These are phyloP conservation scores for Phytophthora quininea DNA, from an alignment of 352 stramenopile genomes.

Conservation along the genomic window DNA sequence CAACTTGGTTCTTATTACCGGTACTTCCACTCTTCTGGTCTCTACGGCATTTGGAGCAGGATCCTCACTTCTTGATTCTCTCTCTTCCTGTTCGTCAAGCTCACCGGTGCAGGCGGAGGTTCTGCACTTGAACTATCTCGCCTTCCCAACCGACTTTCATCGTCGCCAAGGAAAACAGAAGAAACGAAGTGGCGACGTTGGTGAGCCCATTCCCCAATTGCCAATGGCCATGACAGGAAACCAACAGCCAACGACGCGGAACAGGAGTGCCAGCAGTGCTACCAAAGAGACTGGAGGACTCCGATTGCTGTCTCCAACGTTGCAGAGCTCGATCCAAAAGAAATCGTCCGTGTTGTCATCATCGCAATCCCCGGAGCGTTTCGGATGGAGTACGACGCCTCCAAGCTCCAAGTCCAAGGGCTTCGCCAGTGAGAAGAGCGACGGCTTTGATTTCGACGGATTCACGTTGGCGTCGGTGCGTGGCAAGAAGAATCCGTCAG, in stretches of 20 bases:
- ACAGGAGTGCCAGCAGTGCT: not conserved
- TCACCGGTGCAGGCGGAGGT: not conserved
- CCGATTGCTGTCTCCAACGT: conserved; percentile 42
- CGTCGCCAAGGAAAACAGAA: not conserved
- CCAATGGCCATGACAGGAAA: conserved; percentile 18
- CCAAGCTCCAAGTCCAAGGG: not conserved
- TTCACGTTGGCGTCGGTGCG: conserved; percentile 5
- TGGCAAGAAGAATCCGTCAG: not conserved
- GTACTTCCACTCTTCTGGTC: not conserved
- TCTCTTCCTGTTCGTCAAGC: not conserved
- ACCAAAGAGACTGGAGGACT: conserved; percentile 16
- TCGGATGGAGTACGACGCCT: conserved; percentile 29
- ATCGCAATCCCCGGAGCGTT: conserved; percentile 11
- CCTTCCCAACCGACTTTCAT: conserved; percentile 6
- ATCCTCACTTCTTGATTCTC: not conserved
- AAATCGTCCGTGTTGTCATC: conserved; percentile 12
- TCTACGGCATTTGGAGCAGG: not conserved
- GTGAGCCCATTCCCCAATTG: no score
- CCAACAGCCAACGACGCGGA: conserved; percentile 1
- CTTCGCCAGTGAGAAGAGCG: not conserved
- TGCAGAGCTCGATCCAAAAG: conserved; percentile 37
- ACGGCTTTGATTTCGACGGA: conserved; percentile 1
- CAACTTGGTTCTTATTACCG: not conserved
- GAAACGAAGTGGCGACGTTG: not conserved
- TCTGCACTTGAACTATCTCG: not conserved